phyloP scores from a whole-genome alignment of 164 flowering plant genomes.

The Dillenia turbinata region DNA sequence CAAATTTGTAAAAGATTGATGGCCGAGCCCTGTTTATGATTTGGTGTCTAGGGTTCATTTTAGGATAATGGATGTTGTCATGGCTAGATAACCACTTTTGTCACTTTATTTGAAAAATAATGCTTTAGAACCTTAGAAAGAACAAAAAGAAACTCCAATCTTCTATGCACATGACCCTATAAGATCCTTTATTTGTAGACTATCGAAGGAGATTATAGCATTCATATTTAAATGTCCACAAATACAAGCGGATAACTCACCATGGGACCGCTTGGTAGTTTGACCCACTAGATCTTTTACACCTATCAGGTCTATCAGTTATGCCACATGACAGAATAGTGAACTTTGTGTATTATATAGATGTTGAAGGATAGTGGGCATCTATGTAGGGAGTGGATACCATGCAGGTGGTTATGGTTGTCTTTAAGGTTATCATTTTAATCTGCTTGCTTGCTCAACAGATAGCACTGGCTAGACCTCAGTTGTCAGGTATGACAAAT shows the following conservation, averaged over 20 bases:
- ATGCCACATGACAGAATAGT: background rate
- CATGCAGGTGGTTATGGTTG: background rate
- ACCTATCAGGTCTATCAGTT: background rate
- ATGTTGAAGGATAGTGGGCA: background rate
- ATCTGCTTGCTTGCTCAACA: conserved; percentile 1
- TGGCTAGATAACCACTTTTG: background rate
- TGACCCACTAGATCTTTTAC: background rate
- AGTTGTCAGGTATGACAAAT: background rate
- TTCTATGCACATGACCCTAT: background rate
- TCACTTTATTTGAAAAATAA: background rate
- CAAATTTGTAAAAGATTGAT: too few relatives aligned
- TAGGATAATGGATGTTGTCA: background rate
- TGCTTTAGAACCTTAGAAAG: background rate
- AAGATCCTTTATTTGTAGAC: background rate
- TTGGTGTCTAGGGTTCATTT: background rate
- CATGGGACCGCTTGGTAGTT: background rate
- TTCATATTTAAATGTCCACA: background rate
- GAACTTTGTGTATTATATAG: background rate
- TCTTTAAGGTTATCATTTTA: background rate
- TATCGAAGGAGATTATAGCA: too few relatives aligned
- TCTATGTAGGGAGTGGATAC: background rate
- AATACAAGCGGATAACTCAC: background rate
- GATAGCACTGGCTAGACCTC: background rate
- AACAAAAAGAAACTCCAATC: background rate
- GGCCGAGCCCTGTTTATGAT: too few relatives aligned